Evolutionary conservation across 768 basidiomycete species (phyloP), one percentile per base, ranked within the genome.

Genomic region (Lentinula sp.): DNA sequence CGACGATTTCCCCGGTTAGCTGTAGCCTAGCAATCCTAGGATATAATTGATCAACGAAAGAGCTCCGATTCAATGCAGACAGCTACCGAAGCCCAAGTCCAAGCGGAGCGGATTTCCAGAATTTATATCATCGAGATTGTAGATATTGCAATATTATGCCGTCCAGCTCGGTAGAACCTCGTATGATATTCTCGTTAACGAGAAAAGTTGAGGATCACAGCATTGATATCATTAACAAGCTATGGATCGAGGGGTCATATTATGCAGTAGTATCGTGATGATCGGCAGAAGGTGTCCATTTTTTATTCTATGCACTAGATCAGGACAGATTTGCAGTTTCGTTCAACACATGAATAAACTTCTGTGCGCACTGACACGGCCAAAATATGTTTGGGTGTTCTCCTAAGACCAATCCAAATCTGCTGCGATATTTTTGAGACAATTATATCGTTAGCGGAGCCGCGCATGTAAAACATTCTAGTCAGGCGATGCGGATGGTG

Each of bases 41-140:
- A 28, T 28, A 28, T 3, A 28, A 28, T 3, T 28, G 28, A 28
- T 28, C 2, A 28, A 28, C 3, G 28, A 28, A 28, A 28, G 28
- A 23, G 23, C 23, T 23, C 23, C 23, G 23, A 23, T 23, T 23
- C 23, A 23, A 23, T 23, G 23, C 23, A 23, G 23, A 23, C 23
- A 23, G 23, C 23, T 23, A 23, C 23, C 23, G 23, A 23, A 23
- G 23, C 23, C 80, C 74, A 42, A 79, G 54, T 4, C 81, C 81
- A 6, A 79, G 58, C 0, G 73, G 72, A 79, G 58, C 0, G 73
- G 72, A 9, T 65, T 68, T 13, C 81, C 81, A 28, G 74, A 72
- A 62, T 81, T 80, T 60, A 70, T 70, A 64, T 28, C 28, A 28
- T 82, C 81, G 13, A 67, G 37, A 62, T 77, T 78, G 62, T 69